phyloP scores from a whole-genome alignment of 2,329 filamentous ascomycete genomes.

The Ophiostoma novo-ulmi region DNA sequence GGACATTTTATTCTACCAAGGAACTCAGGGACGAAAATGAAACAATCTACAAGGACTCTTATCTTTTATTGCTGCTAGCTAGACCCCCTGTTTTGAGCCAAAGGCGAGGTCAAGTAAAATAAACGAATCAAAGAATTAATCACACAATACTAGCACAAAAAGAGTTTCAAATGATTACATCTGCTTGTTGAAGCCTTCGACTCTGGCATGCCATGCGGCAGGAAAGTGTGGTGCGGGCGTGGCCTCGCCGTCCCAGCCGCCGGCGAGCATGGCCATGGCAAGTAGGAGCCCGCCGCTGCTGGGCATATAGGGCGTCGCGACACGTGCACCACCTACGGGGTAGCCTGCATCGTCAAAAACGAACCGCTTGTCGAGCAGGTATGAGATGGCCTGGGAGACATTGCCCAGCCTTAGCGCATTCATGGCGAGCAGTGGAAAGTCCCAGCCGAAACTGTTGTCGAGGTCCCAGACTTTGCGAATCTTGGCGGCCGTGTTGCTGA shows the following conservation, averaged over 20 bases:
- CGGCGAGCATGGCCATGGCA: neutral
- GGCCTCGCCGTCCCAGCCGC: neutral
- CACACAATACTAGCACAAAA: neutral
- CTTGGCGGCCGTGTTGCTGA: neutral
- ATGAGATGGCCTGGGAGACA: neutral
- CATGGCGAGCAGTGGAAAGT: neutral
- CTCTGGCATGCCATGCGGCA: neutral
- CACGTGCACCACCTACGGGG: neutral
- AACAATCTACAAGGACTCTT: neutral
- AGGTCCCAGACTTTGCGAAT: neutral
- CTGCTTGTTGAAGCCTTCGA: neutral
- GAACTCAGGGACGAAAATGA: neutral
- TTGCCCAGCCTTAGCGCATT: neutral
- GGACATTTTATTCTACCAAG: neutral
- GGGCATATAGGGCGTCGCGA: neutral
- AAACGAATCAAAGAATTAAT: neutral
- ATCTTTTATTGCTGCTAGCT: conserved; percentile 4
- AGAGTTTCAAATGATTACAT: neutral
- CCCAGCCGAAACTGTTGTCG: neutral
- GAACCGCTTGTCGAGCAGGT: neutral
- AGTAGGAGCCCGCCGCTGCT: neutral
- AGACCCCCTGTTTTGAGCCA: conserved; percentile 18
- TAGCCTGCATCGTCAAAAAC: neutral
- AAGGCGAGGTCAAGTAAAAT: conserved; percentile 13
- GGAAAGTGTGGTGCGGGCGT: neutral